These are phyloP conservation scores for Carex arenaria DNA, from an alignment of 202 grass and related monocot genomes.

Conservation along the genomic window DNA sequence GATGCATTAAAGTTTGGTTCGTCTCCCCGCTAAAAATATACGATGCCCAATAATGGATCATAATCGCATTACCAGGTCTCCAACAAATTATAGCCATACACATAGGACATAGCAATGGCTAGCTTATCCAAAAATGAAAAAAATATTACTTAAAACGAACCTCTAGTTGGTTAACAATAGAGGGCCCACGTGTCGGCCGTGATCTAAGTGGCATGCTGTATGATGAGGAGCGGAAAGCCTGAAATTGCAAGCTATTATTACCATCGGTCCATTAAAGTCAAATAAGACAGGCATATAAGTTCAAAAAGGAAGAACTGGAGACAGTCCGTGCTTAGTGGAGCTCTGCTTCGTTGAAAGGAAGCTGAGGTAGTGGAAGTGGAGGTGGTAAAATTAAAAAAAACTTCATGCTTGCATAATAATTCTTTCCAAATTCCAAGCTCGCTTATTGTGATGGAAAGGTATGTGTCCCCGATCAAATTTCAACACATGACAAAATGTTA, in stretches of 20 bases:
- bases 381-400: not conserved
- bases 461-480: no score
- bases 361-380: not conserved
- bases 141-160: not conserved
- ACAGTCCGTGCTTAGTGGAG: not conserved
- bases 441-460: no score
- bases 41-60: not conserved
- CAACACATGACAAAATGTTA: no score
- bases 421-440: no score
- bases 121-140: not conserved
- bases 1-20: not conserved
- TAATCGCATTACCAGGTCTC: not conserved
- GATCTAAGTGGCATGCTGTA: not conserved
- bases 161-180: not conserved
- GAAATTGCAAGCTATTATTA: not conserved
- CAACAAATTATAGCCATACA: not conserved
- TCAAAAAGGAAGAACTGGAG: not conserved
- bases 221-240: not conserved
- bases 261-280: not conserved
- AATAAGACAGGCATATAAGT: not conserved
- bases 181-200: not conserved
- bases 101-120: not conserved
- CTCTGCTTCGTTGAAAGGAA: not conserved
- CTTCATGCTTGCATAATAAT: not conserved
- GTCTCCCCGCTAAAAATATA: not conserved